phyloP scores from a whole-genome alignment of 106 monocot genomes.

The Xerophyta viscosa region DNA sequence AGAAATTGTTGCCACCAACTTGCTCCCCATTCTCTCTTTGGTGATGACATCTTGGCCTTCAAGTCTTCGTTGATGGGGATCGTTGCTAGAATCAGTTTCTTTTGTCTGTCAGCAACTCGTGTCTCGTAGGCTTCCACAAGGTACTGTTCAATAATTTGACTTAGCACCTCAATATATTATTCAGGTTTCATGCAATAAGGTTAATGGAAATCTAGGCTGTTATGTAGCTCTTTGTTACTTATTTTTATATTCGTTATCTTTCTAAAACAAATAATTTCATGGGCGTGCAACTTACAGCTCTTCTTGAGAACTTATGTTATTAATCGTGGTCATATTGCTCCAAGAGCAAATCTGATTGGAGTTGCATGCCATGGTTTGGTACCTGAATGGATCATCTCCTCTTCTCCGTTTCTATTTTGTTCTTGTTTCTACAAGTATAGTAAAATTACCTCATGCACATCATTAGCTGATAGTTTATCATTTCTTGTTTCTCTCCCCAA shows the following conservation, averaged over 20 bases:
- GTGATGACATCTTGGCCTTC: constrained; percentile 33
- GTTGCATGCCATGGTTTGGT: no score
- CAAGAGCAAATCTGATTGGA: no score
- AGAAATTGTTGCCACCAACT: constrained; percentile 74
- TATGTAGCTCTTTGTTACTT: no score
- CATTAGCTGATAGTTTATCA: constrained; percentile 47
- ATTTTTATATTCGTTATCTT: no score
- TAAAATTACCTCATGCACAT: constrained; percentile 82
- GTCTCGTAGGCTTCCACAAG: constrained; percentile 74
- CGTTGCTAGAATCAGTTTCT: constrained; percentile 35
- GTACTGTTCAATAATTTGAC: constrained; percentile 48
- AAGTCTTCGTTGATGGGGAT: constrained; percentile 46
- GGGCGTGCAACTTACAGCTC: no score
- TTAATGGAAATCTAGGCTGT: background rate
- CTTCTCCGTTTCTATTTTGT: no score
- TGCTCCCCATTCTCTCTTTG: constrained; percentile 81
- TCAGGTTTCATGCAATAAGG: background rate
- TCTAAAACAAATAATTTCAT: no score
- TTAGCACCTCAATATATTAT: background rate
- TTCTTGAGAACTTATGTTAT: no score
- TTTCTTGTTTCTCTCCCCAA: constrained; percentile 26
- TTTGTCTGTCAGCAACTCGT: constrained; percentile 53
- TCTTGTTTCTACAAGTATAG: no score
- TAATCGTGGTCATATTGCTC: no score
- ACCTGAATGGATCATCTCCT: no score